Base-by-base conservation (phyloP, 1,139 yeast species). In the Scheffersomyces illinoinensis region DNA sequence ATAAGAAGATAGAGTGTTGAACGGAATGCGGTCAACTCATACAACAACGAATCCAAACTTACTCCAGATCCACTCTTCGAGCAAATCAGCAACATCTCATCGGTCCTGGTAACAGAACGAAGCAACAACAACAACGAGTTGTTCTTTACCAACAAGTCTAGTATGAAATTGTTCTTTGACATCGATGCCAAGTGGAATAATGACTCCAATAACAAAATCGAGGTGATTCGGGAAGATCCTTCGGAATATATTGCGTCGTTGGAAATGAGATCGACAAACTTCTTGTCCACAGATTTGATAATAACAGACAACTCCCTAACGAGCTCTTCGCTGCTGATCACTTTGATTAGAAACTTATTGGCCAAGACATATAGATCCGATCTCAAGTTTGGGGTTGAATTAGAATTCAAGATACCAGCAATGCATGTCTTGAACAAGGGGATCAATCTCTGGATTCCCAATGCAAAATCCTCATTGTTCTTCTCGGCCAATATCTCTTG, bases 181-280 rank as follows among this genome's bases (percentile, higher is more conserved):
- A 75, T 68, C 20, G 83, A 76, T 0, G 89, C 84, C 48, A 91
- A 71, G 64, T 87, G 87, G 51, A 88, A 81, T 56, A 93, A 73
- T 1, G 89, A 85, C 64, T 92, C 97, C 62, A 95, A 74, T 18
- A 93, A 76, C 21, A 92, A 72, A 18, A 93, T 77, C 1, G 97
- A 89, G 0, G 95, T 88, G n/a, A 93, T 82, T 64, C 96, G 82
- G 2, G 90, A 84, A 0, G 89, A 77, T 0, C 96, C 96, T 65
- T 90, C 96, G 1, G 96, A 93, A 59, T 86, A 82, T 18, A 91
- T 83, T 0, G 96, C 89, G 74, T 95, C 98, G 62, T 86, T 87
- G 67, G 92, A 87, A 47, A 92, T 80, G 1, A 84, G 81, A 48
- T 86, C 89, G 50, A 92, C 77, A 61, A 91, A 76, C 62, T 84